These are phyloP conservation scores for Alloteropsis semialata DNA, from an alignment of 176 grass and related monocot species.

Conservation along the genomic window DNA sequence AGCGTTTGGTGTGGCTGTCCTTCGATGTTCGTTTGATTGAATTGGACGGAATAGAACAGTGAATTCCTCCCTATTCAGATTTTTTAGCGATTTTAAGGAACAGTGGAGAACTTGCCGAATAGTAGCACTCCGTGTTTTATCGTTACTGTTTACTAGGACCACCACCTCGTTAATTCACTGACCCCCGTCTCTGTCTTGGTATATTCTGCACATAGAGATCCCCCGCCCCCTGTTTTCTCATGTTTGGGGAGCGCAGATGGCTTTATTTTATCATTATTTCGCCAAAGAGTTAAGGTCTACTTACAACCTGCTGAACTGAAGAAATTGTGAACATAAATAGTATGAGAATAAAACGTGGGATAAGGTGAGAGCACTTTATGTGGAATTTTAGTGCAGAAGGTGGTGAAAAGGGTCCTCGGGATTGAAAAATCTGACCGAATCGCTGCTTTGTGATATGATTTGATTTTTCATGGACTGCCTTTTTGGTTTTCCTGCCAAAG, in stretches of 20 bases:
- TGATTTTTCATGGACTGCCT: slow-evolving; percentile 7
- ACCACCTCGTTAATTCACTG: slow-evolving; percentile 6
- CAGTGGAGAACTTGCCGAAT: neutral
- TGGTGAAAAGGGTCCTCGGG: slow-evolving; percentile 7
- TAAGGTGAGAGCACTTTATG: slow-evolving; percentile 7
- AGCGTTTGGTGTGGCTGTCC: neutral
- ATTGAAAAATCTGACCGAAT: slow-evolving; percentile 27
- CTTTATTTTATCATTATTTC: neutral
- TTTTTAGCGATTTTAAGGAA: neutral
- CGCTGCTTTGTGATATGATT: slow-evolving; percentile 5
- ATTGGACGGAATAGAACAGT: slow-evolving; percentile 6
- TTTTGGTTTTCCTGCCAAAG: neutral
- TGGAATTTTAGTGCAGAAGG: neutral
- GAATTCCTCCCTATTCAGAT: neutral
- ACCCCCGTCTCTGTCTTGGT: slow-evolving; percentile 3
- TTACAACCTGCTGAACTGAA: neutral
- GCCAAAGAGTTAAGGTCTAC: neutral
- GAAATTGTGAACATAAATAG: neutral
- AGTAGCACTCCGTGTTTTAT: neutral
- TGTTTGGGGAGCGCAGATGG: neutral
- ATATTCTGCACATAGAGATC: slow-evolving; percentile 8
- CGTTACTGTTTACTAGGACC: neutral
- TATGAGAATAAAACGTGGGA: neutral
- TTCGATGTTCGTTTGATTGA: neutral
- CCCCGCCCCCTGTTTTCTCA: neutral